These are phyloP conservation scores for Chimonanthus praecox DNA, from an alignment of 164 flowering plant species.

Conservation along the genomic window DNA sequence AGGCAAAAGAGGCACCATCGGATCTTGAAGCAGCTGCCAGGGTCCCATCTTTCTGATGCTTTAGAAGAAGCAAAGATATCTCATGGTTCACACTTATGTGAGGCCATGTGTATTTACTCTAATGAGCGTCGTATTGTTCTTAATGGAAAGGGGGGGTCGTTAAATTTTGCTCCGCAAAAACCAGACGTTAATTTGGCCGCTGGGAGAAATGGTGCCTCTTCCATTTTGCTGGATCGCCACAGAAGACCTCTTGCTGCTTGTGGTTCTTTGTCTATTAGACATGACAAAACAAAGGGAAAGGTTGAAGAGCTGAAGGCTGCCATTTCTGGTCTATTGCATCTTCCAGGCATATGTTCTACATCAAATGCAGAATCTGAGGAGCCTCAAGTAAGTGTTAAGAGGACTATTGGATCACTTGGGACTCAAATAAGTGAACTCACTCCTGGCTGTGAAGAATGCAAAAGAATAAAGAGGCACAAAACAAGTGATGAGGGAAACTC, in stretches of 20 bases:
- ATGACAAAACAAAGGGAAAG: constrained; percentile 24
- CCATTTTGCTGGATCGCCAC: constrained; percentile 33
- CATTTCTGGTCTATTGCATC: constrained; percentile 53
- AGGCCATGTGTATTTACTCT: constrained; percentile 57
- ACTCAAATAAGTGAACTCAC: constrained; percentile 50
- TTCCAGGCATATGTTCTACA: constrained; percentile 36
- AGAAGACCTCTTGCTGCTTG: constrained; percentile 24
- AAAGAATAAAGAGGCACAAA: constrained; percentile 67
- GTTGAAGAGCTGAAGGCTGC: constrained; percentile 64
- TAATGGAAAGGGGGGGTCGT: constrained; percentile 23
- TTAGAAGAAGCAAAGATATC: constrained; percentile 55
- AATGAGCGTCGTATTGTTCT: constrained; percentile 86
- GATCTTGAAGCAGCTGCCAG: constrained; percentile 80
- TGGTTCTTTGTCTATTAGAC: constrained; percentile 20
- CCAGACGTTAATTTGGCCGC: constrained; percentile 18
- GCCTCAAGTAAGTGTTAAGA: constrained; percentile 47
- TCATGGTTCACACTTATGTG: constrained; percentile 33
- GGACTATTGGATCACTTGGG: constrained; percentile 33
- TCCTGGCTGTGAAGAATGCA: constrained; percentile 92
- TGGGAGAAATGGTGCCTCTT: constrained; percentile 28
- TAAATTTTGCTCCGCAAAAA: constrained; percentile 19
- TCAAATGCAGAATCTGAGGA: constrained; percentile 39
- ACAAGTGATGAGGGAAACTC: constrained; percentile 54
- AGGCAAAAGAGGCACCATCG: constrained; percentile 58
- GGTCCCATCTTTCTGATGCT: constrained; percentile 44